A percentile compares a stretch with the other conserved stretches of the same genome.
phyloP scores from a whole-genome alignment of 1,284 basidiomycete species.

The Cutaneotrichosporon mucoides region DNA sequence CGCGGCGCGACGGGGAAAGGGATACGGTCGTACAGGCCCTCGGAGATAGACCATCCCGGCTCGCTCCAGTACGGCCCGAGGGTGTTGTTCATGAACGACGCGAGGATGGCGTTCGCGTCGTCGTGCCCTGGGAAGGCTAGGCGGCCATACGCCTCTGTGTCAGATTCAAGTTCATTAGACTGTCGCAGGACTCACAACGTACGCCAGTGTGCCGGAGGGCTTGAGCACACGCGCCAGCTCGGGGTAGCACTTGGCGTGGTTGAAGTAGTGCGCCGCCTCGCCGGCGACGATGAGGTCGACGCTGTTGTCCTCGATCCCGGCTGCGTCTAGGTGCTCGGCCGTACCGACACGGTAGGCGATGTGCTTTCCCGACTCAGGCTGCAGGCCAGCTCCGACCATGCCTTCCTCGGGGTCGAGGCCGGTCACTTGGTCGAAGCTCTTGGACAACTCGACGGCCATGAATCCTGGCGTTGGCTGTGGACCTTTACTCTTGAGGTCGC shows the following conservation, averaged over 20 bases:
- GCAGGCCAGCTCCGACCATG: slow-evolving; percentile 65
- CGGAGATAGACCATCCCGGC: slow-evolving; percentile 71
- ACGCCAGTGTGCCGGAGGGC: slow-evolving; percentile 65
- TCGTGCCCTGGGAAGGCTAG: slow-evolving; percentile 61
- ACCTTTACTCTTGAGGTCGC: too few species aligned
- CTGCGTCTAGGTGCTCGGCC: slow-evolving; percentile 19
- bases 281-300: slow-evolving; percentile 75
- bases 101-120: slow-evolving; percentile 58
- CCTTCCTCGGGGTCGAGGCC: slow-evolving; percentile 68
- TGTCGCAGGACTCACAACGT: slow-evolving; percentile 58
- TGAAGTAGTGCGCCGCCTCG: slow-evolving; percentile 83
- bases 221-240: slow-evolving; percentile 63
- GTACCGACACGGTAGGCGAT: slow-evolving; percentile 53
- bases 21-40: slow-evolving; percentile 64
- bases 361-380: slow-evolving; percentile 8
- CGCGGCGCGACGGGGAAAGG: slow-evolving; percentile 55
- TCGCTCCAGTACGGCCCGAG: slow-evolving; percentile 74
- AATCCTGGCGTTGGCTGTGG: too few species aligned
- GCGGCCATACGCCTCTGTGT: slow-evolving; percentile 67
- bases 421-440: slow-evolving; percentile 59
- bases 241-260: slow-evolving; percentile 67
- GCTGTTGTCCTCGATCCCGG: slow-evolving; percentile 50
- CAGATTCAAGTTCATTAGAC: background rate
- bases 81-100: slow-evolving; percentile 44
- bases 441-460: slow-evolving; percentile 58